Conservation (phyloP, 2,329 filamentous ascomycete species). For the Hymenoscyphus albidus region DNA sequence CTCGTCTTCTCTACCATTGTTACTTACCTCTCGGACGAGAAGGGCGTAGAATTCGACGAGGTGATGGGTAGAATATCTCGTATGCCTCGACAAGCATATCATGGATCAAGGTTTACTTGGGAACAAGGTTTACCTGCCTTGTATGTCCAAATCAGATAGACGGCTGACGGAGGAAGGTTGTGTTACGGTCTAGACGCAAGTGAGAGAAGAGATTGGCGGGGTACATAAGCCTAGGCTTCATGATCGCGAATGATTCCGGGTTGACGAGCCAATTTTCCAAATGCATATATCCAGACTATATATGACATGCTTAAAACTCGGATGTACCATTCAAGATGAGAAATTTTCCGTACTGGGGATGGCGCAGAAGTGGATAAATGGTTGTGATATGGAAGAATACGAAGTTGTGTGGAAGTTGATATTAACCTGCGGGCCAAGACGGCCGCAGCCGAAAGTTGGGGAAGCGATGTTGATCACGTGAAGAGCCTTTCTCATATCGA, state of each 20-base stretch:
- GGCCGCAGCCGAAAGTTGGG: too few relatives aligned
- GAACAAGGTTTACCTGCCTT: neutral
- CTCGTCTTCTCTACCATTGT: neutral
- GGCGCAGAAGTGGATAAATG: slow-evolving; percentile 1
- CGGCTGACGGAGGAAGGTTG: neutral
- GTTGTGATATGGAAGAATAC: neutral
- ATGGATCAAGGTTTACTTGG: neutral
- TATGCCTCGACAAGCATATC: neutral
- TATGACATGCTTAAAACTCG: neutral
- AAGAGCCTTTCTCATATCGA: too few relatives aligned
- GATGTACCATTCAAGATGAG: neutral
- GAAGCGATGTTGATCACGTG: too few relatives aligned
- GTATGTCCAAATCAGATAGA: neutral
- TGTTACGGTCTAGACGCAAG: neutral
- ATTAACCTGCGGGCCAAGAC: slow-evolving; percentile 8
- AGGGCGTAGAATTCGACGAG: neutral
- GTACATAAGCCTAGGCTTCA: neutral
- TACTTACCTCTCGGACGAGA: neutral
- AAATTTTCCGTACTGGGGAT: neutral
- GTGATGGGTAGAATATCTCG: neutral
- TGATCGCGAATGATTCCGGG: neutral
- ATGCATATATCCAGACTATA: slow-evolving; percentile 8
- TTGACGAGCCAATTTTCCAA: neutral
- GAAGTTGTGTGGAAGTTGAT: slow-evolving; percentile 1
- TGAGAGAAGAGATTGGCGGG: neutral